Percentiles rank a stretch among this genome's conserved stretches.
These are phyloP conservation scores for Coemansia sp. DNA, from an alignment of 192 early-diverging fungal species.

Conservation along the genomic window DNA sequence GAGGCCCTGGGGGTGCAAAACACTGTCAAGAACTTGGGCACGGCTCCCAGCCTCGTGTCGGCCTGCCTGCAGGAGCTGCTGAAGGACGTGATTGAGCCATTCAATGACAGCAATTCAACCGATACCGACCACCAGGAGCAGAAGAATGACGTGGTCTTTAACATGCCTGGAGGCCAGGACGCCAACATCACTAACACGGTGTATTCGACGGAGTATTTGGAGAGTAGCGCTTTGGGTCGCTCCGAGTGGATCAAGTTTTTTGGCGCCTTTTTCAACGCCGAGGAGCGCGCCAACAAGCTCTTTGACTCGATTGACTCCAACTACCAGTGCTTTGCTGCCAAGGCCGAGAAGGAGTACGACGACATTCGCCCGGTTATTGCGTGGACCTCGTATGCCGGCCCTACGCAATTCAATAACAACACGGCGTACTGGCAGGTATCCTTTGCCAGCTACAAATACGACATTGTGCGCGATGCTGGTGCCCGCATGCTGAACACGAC, in stretches of 20 bases:
- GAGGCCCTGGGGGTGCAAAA: slow-evolving; percentile 53
- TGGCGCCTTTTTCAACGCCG: slow-evolving; percentile 53
- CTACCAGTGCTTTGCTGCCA: slow-evolving; percentile 47
- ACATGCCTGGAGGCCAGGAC: slow-evolving; percentile 33
- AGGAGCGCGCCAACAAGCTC: slow-evolving; percentile 49
- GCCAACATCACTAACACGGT: slow-evolving; percentile 37
- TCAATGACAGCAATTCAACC: slow-evolving; percentile 38
- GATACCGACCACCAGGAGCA: slow-evolving; percentile 34
- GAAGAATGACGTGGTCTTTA: slow-evolving; percentile 33
- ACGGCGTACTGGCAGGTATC: slow-evolving; percentile 62
- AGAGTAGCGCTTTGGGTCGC: slow-evolving; percentile 40
- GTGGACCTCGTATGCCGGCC: slow-evolving; percentile 61
- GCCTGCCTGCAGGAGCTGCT: slow-evolving; percentile 54
- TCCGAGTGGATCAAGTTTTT: slow-evolving; percentile 59
- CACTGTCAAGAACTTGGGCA: slow-evolving; percentile 42
- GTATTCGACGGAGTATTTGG: slow-evolving; percentile 36
- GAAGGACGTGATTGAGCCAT: slow-evolving; percentile 36
- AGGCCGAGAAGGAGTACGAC: slow-evolving; percentile 44
- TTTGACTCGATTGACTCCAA: slow-evolving; percentile 45
- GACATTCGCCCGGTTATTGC: slow-evolving; percentile 57
- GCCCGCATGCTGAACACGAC: slow-evolving; percentile 58
- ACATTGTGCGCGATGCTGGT: slow-evolving; percentile 66
- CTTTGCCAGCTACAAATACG: slow-evolving; percentile 58
- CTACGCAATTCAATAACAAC: slow-evolving; percentile 65
- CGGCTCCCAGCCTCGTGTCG: slow-evolving; percentile 45